Base-by-base conservation (phyloP, 495 filamentous ascomycete genomes). In the Cladorrhinum samala region DNA sequence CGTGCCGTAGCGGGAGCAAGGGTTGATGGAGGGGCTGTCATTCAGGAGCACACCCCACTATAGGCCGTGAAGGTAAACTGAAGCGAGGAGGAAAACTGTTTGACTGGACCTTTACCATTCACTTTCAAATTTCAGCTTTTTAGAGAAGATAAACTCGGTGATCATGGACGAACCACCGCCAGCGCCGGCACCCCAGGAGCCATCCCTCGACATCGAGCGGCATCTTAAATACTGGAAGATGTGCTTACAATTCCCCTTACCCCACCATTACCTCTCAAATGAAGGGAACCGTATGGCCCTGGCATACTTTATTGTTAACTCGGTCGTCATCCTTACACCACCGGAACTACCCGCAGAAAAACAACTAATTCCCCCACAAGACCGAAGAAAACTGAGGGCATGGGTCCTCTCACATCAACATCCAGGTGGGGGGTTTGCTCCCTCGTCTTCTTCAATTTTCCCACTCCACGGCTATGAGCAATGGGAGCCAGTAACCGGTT, bases 181-280 rank as follows among this genome's bases (percentile, higher is more conserved):
- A n/a, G n/a, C n/a, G n/a, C n/a, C n/a, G n/a, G n/a, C n/a, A n/a
- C n/a, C n/a, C n/a, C n/a, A n/a, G n/a, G n/a, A n/a, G n/a, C n/a
- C n/a, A n/a, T 61, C 66, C 21, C 80, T 93, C 64, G 79, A 89
- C 64, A 83, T 80, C 46, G 76, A 81, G 21, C 81, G 77, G 42
- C 93, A 98, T 68, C 75, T 92, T 63, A 89, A 85, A 64, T 98
- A 96, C 77, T 97, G 92, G 85, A 81, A 89, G 55, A 84, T 91
- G 64, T 95, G 91, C 58, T 79, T 92, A 40, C 89, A 86, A 60
- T 85, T 89, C 33, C 77, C 83, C 44, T 83, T 98, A 3, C 93
- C 93, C 1, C 75, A 78, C 48, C 76, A 81, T 54, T 97, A 97
- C 74, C 89, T 83, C 39, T 77, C 81, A 62, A 92, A 85, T 65